Evolutionary conservation across 1,139 yeast genomes (phyloP).

Genomic region (Arxiozyma slooffiae): DNA sequence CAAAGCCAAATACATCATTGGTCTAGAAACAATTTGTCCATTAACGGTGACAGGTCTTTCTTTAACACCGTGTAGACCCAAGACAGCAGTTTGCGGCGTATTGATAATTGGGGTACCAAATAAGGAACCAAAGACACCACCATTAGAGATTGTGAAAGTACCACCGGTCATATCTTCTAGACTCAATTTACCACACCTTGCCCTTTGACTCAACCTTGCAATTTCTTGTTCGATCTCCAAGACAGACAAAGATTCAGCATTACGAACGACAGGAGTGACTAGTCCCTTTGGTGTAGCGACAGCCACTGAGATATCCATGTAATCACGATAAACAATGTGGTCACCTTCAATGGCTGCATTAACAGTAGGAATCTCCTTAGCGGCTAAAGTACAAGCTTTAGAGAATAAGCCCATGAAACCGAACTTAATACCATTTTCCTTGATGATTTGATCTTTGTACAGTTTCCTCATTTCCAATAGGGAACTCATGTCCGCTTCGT

Average conservation of each 20-base stretch:
- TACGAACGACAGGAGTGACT: slow-evolving; percentile 96
- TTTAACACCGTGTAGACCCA: slow-evolving; percentile 95
- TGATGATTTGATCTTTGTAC: slow-evolving; percentile 92
- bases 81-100: slow-evolving; percentile 96
- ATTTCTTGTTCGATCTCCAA: slow-evolving; percentile 88
- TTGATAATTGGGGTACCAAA: slow-evolving; percentile 98
- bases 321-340: slow-evolving; percentile 92
- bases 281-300: slow-evolving; percentile 99
- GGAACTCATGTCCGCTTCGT: slow-evolving; percentile 94
- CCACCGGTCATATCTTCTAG: slow-evolving; percentile 99
- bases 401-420: slow-evolving; percentile 99
- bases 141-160: slow-evolving; percentile 96
- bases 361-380: slow-evolving; percentile 90
- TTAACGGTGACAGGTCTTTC: slow-evolving; percentile 95
- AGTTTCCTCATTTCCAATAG: slow-evolving; percentile 90
- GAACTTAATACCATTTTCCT: slow-evolving; percentile 86
- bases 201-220: slow-evolving; percentile 72
- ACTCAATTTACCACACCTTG: slow-evolving; percentile 93
- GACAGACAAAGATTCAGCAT: slow-evolving; percentile 84
- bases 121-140: slow-evolving; percentile 97
- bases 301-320: slow-evolving; percentile 90
- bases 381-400: slow-evolving; percentile 86
- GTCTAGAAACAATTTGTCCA: slow-evolving; percentile 93
- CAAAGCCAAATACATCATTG: slow-evolving; percentile 99
- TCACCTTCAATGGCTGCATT: slow-evolving; percentile 94